These are phyloP conservation scores for Euphrasia arctica DNA, from an alignment of 305 asterid species.

Conservation along the genomic window DNA sequence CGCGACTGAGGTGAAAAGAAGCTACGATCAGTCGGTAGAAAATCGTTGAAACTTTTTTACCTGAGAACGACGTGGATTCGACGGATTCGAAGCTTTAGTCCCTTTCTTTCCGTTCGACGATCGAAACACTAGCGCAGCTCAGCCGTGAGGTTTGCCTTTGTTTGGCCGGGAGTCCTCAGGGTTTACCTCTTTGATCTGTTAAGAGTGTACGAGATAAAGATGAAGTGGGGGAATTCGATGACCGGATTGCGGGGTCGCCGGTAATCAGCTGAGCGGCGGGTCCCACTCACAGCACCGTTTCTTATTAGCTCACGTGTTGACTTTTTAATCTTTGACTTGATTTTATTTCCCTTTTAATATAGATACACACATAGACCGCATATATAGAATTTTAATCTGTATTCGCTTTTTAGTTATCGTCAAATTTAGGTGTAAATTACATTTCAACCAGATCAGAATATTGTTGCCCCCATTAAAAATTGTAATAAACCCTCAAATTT, in stretches of 20 bases:
- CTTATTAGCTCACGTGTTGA: constrained; percentile 29
- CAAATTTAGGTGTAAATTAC: too few species aligned
- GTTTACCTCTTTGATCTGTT: constrained; percentile 29
- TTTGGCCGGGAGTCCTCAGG: constrained; percentile 19
- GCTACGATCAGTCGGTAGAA: constrained; percentile 6
- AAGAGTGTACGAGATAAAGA: constrained; percentile 9
- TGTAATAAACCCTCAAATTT: too few species aligned
- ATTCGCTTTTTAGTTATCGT: too few species aligned
- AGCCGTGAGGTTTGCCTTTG: neutral
- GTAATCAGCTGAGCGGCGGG: constrained; percentile 28
- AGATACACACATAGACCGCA: too few species aligned
- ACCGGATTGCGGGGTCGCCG: constrained; percentile 33
- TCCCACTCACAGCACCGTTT: constrained; percentile 31
- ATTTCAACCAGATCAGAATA: too few species aligned
- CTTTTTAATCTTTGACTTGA: constrained; percentile 11
- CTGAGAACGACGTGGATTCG: constrained; percentile 16
- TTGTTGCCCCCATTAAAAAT: too few species aligned
- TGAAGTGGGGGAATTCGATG: constrained; percentile 7
- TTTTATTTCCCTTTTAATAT: neutral
- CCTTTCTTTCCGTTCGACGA: constrained; percentile 23
- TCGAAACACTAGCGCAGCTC: constrained; percentile 32
- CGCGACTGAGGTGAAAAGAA: constrained; percentile 17
- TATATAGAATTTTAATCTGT: too few species aligned
- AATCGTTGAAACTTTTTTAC: constrained; percentile 17
- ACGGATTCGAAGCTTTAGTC: constrained; percentile 14